A percentile compares a stretch with the other conserved stretches of the same genome.
Conservation (phyloP, 495 filamentous ascomycete species). For the Penicillium odoratum region DNA sequence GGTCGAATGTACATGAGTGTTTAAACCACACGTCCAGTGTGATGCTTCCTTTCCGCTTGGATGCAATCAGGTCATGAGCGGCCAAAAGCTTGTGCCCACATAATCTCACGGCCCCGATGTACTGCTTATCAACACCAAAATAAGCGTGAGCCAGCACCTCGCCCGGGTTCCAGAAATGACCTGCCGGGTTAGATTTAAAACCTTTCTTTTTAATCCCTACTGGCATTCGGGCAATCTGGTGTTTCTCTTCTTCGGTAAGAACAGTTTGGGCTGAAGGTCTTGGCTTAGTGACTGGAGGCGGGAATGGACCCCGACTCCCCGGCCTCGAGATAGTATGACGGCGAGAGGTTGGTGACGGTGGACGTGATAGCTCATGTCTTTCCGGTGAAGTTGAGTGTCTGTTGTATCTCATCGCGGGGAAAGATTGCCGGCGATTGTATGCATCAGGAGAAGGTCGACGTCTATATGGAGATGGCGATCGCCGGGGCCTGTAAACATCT, state of each 20-base stretch:
- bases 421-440: too few species aligned
- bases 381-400: background rate
- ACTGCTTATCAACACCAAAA: conserved; percentile 36
- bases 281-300: background rate
- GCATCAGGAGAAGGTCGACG: background rate
- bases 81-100: conserved; percentile 29
- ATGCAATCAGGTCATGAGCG: conserved; percentile 20
- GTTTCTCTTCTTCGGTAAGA: background rate
- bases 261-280: background rate
- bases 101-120: conserved; percentile 40
- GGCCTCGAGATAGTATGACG: background rate
- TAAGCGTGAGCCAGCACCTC: conserved; percentile 31
- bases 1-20: conserved; percentile 33
- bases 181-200: background rate
- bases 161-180: conserved; percentile 21
- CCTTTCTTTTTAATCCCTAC: background rate
- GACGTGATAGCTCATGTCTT: background rate
- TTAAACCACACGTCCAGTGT: conserved; percentile 42
- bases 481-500: background rate
- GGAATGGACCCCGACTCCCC: background rate
- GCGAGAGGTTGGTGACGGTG: background rate
- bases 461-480: background rate
- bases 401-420: background rate
- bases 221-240: conserved; percentile 16
- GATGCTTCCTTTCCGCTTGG: background rate